Evolutionary conservation across 306 rosid genomes (phyloP).

Genomic region (Quillaja saponaria): DNA sequence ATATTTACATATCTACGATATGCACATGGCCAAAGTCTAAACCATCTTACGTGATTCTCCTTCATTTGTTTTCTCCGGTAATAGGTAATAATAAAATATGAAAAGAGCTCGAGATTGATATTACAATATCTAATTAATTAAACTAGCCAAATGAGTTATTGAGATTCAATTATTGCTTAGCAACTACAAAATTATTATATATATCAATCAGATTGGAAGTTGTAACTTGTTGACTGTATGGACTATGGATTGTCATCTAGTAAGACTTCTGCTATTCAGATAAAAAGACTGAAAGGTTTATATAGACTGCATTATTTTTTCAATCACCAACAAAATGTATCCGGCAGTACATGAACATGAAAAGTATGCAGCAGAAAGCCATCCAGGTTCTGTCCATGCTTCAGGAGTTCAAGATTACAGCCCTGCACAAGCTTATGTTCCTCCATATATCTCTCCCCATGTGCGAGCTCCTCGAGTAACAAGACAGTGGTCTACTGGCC

Average conservation of each 20-base stretch:
- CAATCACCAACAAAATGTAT: constrained; percentile 37
- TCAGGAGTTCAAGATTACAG: constrained; percentile 35
- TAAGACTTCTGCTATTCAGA: constrained; percentile 14
- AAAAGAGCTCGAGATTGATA: too few relatives aligned
- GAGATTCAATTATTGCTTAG: not conserved
- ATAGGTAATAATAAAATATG: too few relatives aligned
- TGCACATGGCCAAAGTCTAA: too few relatives aligned
- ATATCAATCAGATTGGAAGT: constrained; percentile 14
- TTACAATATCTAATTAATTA: too few relatives aligned
- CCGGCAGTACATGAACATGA: constrained; percentile 37
- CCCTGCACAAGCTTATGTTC: constrained; percentile 31
- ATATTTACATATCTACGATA: too few relatives aligned
- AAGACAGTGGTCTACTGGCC: constrained; percentile 63
- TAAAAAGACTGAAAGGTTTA: constrained; percentile 1
- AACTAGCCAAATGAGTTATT: constrained; percentile 3
- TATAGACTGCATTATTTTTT: not conserved
- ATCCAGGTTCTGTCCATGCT: constrained; percentile 27
- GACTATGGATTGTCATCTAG: not conserved
- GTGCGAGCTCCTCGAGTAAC: not conserved
- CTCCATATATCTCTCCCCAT: constrained; percentile 25
- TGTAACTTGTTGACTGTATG: not conserved
- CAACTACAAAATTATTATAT: constrained; percentile 18
- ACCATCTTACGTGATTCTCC: too few relatives aligned
- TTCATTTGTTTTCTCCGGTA: too few relatives aligned
- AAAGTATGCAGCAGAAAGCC: constrained; percentile 26